phyloP scores from a whole-genome alignment of 192 early-diverging fungal species.

The Coemansia sp. region DNA sequence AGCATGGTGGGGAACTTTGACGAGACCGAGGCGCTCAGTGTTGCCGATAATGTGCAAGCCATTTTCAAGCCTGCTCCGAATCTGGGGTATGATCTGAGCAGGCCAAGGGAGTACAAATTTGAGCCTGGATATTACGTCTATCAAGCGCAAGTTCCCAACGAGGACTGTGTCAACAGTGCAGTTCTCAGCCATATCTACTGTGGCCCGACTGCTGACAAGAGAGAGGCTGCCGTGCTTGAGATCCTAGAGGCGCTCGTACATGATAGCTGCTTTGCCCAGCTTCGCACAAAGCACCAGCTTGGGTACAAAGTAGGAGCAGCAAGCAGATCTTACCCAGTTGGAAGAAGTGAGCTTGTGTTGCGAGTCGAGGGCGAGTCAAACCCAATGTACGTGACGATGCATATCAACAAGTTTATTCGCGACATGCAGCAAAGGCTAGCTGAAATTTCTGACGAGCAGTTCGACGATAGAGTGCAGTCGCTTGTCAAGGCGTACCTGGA shows the following conservation, averaged over 20 bases:
- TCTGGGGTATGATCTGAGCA: constrained; percentile 78
- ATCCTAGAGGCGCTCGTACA: constrained; percentile 71
- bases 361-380: no score
- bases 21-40: not conserved
- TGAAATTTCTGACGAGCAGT: no score
- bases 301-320: constrained; percentile 52
- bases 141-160: not conserved
- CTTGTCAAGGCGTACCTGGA: no score
- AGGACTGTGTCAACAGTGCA: not conserved
- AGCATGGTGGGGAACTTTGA: not conserved
- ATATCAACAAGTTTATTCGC: no score
- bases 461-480: no score
- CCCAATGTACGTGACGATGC: no score
- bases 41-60: constrained; percentile 6
- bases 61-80: constrained; percentile 7
- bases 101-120: constrained; percentile 79
- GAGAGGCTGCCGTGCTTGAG: constrained; percentile 18
- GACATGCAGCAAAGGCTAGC: no score
- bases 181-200: not conserved
- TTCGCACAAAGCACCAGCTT: constrained; percentile 85
- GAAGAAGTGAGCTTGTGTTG: not conserved
- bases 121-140: constrained; percentile 63
- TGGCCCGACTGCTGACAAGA: not conserved
- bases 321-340: not conserved
- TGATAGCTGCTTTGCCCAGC: constrained; percentile 82